phyloP scores from a whole-genome alignment of 768 basidiomycete genomes.

The Lactarius evosmus region DNA sequence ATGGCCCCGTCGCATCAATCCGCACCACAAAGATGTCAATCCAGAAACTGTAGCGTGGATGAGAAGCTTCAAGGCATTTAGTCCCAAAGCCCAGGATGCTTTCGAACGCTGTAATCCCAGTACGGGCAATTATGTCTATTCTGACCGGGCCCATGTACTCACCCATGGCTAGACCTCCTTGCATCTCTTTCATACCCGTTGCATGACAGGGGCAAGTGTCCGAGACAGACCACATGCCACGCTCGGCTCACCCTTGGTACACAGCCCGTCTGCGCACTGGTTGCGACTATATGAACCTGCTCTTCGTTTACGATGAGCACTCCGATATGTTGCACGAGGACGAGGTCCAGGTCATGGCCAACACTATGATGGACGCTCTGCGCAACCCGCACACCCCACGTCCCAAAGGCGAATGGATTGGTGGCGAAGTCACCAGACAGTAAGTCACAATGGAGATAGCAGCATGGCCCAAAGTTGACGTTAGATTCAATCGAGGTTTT shows the following conservation, averaged over 20 bases:
- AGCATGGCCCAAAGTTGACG: background rate
- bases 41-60: constrained; percentile 20
- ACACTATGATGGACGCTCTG: too few species aligned
- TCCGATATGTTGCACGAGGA: constrained; percentile 9
- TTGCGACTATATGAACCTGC: constrained; percentile 1
- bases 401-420: too few species aligned
- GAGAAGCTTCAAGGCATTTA: constrained; percentile 22
- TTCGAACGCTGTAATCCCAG: constrained; percentile 27
- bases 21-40: constrained; percentile 21
- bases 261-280: constrained; percentile 26
- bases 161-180: too few species aligned
- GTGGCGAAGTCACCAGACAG: constrained; percentile 23
- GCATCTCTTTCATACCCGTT: too few species aligned
- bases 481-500: constrained; percentile 8
- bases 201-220: constrained; percentile 8
- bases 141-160: too few species aligned
- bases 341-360: too few species aligned
- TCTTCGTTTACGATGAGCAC: constrained; percentile 28
- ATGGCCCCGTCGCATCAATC: constrained; percentile 25
- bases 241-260: background rate
- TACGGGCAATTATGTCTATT: too few species aligned
- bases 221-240: background rate
- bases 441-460: constrained; percentile 6
- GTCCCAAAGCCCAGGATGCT: constrained; percentile 12
- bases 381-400: constrained; percentile 23